Evolutionary conservation across 2,329 filamentous ascomycete genomes (phyloP).

Genomic region (Colletotrichum orbiculare): DNA sequence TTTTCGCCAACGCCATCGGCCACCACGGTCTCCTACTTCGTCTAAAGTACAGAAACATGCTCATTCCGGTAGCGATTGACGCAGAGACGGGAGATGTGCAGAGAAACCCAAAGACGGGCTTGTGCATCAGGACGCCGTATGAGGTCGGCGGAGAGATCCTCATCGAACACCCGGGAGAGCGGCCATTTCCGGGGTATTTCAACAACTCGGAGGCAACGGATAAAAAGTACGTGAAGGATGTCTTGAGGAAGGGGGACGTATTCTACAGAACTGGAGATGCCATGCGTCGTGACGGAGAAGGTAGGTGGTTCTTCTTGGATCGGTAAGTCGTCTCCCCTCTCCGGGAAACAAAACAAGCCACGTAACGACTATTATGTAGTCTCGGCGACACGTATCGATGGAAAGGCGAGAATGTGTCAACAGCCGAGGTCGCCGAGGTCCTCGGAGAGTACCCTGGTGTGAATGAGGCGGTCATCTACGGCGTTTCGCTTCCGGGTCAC

Average conservation of each 20-base stretch:
- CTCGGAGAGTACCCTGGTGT: conserved; percentile 69
- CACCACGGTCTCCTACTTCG: conserved; percentile 76
- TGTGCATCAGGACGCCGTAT: conserved; percentile 71
- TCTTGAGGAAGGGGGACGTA: conserved; percentile 74
- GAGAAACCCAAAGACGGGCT: conserved; percentile 75
- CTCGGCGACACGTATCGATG: conserved; percentile 81
- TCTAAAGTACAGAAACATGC: conserved; percentile 60
- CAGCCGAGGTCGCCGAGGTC: conserved; percentile 73
- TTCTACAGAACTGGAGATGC: conserved; percentile 78
- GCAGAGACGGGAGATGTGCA: conserved; percentile 74
- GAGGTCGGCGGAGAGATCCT: conserved; percentile 81
- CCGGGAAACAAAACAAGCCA: neutral
- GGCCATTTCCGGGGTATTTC: conserved; percentile 76
- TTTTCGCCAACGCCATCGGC: conserved; percentile 72
- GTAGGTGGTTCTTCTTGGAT: conserved; percentile 77
- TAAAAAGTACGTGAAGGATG: conserved; percentile 73
- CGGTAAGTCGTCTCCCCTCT: conserved; percentile 25
- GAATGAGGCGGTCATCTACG: conserved; percentile 77
- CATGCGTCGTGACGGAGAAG: conserved; percentile 69
- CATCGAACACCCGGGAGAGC: conserved; percentile 67
- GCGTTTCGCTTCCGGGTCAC: conserved; percentile 72
- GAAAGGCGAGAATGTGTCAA: conserved; percentile 78
- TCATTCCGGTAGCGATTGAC: conserved; percentile 76
- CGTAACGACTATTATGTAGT: conserved; percentile 42
- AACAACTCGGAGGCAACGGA: conserved; percentile 73